phyloP scores from a whole-genome alignment of 164 flowering plant species.

The Echeveria elegans region DNA sequence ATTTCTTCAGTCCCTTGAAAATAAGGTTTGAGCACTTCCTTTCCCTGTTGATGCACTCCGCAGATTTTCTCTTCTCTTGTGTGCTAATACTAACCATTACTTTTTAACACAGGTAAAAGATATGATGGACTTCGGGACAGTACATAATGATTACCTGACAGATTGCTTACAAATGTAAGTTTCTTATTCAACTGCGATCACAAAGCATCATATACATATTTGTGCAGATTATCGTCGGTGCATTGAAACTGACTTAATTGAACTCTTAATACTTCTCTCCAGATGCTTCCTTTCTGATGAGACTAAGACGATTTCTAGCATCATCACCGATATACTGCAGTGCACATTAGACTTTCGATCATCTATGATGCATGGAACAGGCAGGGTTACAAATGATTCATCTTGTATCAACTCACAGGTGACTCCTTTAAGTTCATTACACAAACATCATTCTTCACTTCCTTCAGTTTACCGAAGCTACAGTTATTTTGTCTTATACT shows the following conservation, averaged over 20 bases:
- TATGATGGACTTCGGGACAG: constrained; percentile 77
- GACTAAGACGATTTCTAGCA: constrained; percentile 31
- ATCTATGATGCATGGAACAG: constrained; percentile 31
- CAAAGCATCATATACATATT: too few species aligned
- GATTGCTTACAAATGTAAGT: constrained; percentile 75
- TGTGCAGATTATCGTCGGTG: neutral
- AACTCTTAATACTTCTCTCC: constrained; percentile 10
- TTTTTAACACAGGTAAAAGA: constrained; percentile 60
- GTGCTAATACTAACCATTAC: too few species aligned
- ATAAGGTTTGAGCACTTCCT: constrained; percentile 41
- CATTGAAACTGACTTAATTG: neutral
- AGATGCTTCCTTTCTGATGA: constrained; percentile 86
- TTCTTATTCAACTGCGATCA: too few species aligned
- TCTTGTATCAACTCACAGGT: constrained; percentile 45
- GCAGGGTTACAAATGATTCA: constrained; percentile 22
- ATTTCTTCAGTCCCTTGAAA: constrained; percentile 61
- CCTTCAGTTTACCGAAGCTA: neutral
- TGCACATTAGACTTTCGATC: constrained; percentile 80
- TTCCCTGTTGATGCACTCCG: neutral
- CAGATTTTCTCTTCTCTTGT: constrained; percentile 7
- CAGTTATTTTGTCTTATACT: constrained; percentile 3
- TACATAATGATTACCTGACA: constrained; percentile 66
- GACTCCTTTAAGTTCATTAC: constrained; percentile 5
- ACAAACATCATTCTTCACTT: neutral
- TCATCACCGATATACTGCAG: constrained; percentile 62